Conservation (phyloP, 179 eudicot species). For the Gypsophila paniculata region DNA sequence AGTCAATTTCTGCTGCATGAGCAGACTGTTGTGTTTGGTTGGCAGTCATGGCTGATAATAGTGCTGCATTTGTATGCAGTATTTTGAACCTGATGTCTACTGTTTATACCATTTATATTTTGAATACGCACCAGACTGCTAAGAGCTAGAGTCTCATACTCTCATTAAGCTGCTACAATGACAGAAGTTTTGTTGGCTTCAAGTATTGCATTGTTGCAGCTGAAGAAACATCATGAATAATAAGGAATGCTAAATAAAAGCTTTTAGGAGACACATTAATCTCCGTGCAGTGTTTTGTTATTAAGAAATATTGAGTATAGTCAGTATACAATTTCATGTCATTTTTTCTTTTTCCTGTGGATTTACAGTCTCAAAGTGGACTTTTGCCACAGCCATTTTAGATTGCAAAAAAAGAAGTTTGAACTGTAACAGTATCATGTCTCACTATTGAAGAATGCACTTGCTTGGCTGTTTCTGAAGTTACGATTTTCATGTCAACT, state of each 20-base stretch:
- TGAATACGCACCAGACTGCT: neutral
- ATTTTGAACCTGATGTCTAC: neutral
- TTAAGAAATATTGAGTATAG: too few relatives aligned
- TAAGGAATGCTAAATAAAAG: too few relatives aligned
- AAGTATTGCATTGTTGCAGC: neutral
- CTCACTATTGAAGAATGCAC: constrained; percentile 1
- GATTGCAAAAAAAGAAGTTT: neutral
- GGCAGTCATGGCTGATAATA: neutral
- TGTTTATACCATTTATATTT: neutral
- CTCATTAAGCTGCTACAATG: neutral
- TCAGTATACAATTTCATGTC: neutral
- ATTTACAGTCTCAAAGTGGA: neutral
- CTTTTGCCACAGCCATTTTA: neutral
- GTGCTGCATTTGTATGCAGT: neutral
- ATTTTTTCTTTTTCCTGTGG: neutral
- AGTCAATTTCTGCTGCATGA: neutral
- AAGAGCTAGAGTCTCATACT: neutral
- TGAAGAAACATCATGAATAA: neutral
- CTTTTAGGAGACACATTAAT: neutral
- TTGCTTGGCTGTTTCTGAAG: neutral
- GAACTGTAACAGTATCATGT: neutral
- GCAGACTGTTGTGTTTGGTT: neutral
- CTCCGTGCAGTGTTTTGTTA: neutral
- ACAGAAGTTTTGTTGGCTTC: neutral
- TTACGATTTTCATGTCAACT: neutral